Base-by-base conservation (phyloP, 2,329 filamentous ascomycete genomes). In the Trichoderma sp. region DNA sequence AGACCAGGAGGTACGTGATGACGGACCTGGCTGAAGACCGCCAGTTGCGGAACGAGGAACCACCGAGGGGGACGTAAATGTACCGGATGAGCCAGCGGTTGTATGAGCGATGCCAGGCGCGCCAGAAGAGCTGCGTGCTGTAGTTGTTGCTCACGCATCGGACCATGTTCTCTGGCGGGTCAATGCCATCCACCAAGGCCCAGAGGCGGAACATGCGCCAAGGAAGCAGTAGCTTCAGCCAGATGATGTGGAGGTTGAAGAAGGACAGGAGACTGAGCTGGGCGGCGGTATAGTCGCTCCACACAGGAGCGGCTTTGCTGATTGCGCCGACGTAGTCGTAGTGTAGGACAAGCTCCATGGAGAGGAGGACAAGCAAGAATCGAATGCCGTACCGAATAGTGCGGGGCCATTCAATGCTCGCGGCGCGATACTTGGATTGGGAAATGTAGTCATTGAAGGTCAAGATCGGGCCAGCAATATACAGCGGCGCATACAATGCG, bases 181-280 rank as follows among this genome's bases (percentile, higher is more conserved):
- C 97, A 79, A 99, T 91, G 77, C 94, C 94, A 83, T 99, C 97
- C 18, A 95, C 82, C 4, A 99, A 89, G 0, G 94, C 89, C 97
- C 97, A 99, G n/a, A 99, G 91, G 5, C 97, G 94, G 90, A 98
- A 98, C 83, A 98, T 93, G n/a, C 97, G 93, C 95, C 96, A 99
- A 1, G 97, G 97, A 8, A 99, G 91, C 5, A 99, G 91, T 1
- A 99, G 91, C 83, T 99, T 99, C 64, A 99, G 89, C 97, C 97
- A 99, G 83, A 99, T 97, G 82, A 98, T 91, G 85, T 98, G 94
- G 14, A 99, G 91, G 84, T 98, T 98, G 88, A 98, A 97, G 86
- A 93, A 98, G 50, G 95, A 97, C 14, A 99, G 89, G 86, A 99
- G 92, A 81, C 91, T 93, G 60, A 99, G 91, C 83, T 99, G 95